These are phyloP conservation scores for Thalia dealbata DNA, from an alignment of 176 grass and related monocot species.

Conservation along the genomic window DNA sequence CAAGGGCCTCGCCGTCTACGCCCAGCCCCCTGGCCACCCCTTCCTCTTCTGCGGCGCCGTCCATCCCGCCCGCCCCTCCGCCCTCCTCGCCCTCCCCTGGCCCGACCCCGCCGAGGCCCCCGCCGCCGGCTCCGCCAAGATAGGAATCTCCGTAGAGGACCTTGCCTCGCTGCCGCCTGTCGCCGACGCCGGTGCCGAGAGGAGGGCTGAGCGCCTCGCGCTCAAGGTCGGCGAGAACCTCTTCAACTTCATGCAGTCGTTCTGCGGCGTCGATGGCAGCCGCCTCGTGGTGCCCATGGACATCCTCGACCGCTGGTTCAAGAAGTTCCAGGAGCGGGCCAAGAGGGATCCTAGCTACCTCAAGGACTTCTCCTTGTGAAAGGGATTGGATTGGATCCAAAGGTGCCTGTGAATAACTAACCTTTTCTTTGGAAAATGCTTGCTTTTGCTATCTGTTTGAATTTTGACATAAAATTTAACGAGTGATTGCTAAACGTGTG, in stretches of 20 bases:
- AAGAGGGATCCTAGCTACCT: conserved; percentile 69
- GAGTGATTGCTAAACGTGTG: background rate
- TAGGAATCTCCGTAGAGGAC: conserved; percentile 74
- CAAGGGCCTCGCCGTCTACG: conserved; percentile 70
- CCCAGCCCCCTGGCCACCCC: conserved; percentile 50
- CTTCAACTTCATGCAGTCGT: conserved; percentile 97
- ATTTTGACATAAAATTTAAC: background rate
- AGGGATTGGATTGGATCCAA: background rate
- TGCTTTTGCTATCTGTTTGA: background rate
- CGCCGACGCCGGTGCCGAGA: conserved; percentile 39
- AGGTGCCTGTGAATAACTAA: background rate
- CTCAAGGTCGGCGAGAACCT: conserved; percentile 85
- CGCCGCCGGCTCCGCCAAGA: conserved; percentile 43
- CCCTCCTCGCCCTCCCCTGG: conserved; percentile 57
- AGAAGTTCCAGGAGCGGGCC: conserved; percentile 92
- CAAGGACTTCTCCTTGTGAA: conserved; percentile 73
- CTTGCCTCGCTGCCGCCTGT: conserved; percentile 53
- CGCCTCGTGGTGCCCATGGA: conserved; percentile 80
- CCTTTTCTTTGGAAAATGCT: background rate
- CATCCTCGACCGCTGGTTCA: conserved; percentile 85
- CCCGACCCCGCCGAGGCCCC: conserved; percentile 44
- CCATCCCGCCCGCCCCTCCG: conserved; percentile 50
- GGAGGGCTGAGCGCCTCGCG: conserved; percentile 60
- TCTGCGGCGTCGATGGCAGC: conserved; percentile 78
- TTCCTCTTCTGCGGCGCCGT: conserved; percentile 75